These are phyloP conservation scores for Peniophora sp. DNA, from an alignment of 1,284 basidiomycete species.

Conservation along the genomic window DNA sequence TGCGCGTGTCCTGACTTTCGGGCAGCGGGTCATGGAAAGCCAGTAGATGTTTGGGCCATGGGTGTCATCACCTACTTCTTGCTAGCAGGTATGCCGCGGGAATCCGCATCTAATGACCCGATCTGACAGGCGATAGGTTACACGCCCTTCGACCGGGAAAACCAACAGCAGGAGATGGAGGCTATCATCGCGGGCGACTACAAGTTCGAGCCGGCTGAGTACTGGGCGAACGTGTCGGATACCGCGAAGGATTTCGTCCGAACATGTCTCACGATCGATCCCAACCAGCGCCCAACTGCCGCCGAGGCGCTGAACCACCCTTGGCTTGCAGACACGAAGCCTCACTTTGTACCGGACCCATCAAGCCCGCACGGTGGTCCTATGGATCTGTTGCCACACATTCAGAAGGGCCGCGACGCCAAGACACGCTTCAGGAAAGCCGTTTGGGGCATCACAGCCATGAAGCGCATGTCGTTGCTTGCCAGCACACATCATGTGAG, in stretches of 20 bases:
- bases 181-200: slow-evolving; percentile 91
- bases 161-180: slow-evolving; percentile 83
- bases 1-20: slow-evolving; percentile 6
- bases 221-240: slow-evolving; percentile 80
- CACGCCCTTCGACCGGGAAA: slow-evolving; percentile 90
- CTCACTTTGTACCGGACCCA: slow-evolving; percentile 67
- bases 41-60: slow-evolving; percentile 97
- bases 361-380: slow-evolving; percentile 50
- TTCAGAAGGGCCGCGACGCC: slow-evolving; percentile 85
- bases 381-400: slow-evolving; percentile 80
- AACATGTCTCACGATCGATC: slow-evolving; percentile 80
- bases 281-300: slow-evolving; percentile 69
- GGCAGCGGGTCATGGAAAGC: slow-evolving; percentile 86
- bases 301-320: slow-evolving; percentile 63
- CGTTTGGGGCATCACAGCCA: slow-evolving; percentile 77
- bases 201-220: slow-evolving; percentile 85
- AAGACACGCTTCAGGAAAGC: slow-evolving; percentile 85
- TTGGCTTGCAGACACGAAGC: slow-evolving; percentile 67
- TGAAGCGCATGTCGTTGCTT: slow-evolving; percentile 67
- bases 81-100: slow-evolving; percentile 49
- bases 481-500: slow-evolving; percentile 36
- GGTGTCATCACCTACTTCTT: slow-evolving; percentile 96
- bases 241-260: slow-evolving; percentile 79
- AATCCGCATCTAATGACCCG: background rate
- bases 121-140: slow-evolving; percentile 39